phyloP scores from a whole-genome alignment of 2,329 filamentous ascomycete genomes.

The Xylariales sp. region DNA sequence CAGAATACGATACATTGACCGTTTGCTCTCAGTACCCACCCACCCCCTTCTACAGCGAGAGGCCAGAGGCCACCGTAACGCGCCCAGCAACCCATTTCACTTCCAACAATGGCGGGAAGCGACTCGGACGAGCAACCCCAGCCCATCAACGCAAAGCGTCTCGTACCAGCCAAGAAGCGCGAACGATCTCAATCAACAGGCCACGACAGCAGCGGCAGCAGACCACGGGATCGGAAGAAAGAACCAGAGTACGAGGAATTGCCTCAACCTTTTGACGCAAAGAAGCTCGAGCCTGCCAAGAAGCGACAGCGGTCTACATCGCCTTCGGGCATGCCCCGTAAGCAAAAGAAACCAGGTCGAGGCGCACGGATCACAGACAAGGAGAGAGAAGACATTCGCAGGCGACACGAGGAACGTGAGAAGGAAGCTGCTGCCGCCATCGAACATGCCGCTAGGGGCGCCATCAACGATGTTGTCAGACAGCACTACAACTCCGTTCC shows the following conservation, averaged over 20 bases:
- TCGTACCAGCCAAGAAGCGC: too few species aligned
- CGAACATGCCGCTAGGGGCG: constrained; percentile 31
- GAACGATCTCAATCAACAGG: too few species aligned
- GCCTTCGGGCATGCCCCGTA: constrained; percentile 45
- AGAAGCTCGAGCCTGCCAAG: constrained; percentile 53
- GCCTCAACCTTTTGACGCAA: constrained; percentile 58
- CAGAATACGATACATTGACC: too few species aligned
- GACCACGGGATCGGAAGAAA: constrained; percentile 1
- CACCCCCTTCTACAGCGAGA: too few species aligned
- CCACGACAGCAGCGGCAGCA: too few species aligned
- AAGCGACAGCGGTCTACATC: constrained; percentile 53
- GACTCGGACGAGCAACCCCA: too few species aligned
- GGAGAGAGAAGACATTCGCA: constrained; percentile 63
- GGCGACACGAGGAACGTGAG: constrained; percentile 55
- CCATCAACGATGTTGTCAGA: constrained; percentile 77
- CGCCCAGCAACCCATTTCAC: too few species aligned
- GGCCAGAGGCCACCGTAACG: too few species aligned
- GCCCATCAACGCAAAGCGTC: too few species aligned
- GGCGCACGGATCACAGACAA: constrained; percentile 62
- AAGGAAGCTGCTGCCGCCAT: constrained; percentile 34
- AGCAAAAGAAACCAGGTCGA: constrained; percentile 64
- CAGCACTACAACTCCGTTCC: constrained; percentile 96
- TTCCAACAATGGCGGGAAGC: too few species aligned
- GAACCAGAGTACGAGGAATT: constrained; percentile 35
- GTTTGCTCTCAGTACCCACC: too few species aligned